Base-by-base conservation (phyloP, 2,329 filamentous ascomycete species). In the Claviceps fusiformis region DNA sequence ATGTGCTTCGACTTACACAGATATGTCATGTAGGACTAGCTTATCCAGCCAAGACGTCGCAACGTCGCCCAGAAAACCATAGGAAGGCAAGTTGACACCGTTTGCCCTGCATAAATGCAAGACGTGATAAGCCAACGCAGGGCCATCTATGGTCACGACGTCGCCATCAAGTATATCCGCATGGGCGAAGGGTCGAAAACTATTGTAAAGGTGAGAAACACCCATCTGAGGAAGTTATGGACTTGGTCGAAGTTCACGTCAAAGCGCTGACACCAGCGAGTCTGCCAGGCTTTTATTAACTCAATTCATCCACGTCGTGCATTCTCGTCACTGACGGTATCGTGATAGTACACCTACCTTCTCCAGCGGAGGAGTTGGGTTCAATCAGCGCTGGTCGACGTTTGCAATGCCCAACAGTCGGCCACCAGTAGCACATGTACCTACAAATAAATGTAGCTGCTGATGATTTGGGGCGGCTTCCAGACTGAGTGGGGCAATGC, bases 101-200 rank as follows among this genome's bases (percentile, higher is more conserved):
- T 75, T 76, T 44, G 68, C 68, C 24, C 67, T 70, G 55, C 82
- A 77, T 19, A 81, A 69, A 52, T 81, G 73, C 57, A 86, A 82
- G 45, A 91, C 73, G 66, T 88, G 79, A 65, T 92, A 86, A 1
- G 89, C 87, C 31, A 95, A 71, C 2, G 82, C 84, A 5, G 90
- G 89, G 0, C 89, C 90, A 65, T 95, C 90, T 55, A 95, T 81
- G 48, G 81, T 75, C 24, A 78, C 69, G 6, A 62, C 62, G 44
- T 73, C 64, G 31, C 69, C 67, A 44, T 66, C 61, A 2, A 86
- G 68, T 11, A 65, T 60, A 8, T 65, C 67, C 19, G 68, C 62
- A 33, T 70, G 66, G 1, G 77, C 75, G 64, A 78, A 82, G 0
- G 76, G 76, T 57, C 75, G 70, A 47, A 86, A 67, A 52, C 76